These are phyloP conservation scores for Mycogone perniciosa DNA, from an alignment of 2,329 filamentous ascomycete species.

Conservation along the genomic window DNA sequence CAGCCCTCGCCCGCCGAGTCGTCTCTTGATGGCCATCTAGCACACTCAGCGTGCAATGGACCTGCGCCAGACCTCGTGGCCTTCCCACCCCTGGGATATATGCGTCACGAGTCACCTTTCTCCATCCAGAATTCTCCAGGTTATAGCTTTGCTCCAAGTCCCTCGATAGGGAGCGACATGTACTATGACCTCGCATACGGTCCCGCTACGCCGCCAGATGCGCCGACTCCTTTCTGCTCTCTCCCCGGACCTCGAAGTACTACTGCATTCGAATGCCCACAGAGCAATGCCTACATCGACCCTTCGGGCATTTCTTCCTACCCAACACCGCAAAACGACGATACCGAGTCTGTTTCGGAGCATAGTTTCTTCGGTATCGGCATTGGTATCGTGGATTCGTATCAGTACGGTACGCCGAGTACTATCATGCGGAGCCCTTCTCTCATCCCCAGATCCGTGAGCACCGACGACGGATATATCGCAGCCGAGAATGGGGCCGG, in stretches of 20 bases:
- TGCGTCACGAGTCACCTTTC: neutral
- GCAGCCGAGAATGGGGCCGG: neutral
- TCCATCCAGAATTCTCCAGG: conserved; percentile 2
- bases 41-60: too few species aligned
- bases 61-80: too few species aligned
- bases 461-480: neutral
- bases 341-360: neutral
- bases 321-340: neutral
- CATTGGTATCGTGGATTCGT: neutral
- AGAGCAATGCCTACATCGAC: neutral
- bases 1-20: too few species aligned
- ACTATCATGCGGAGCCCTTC: neutral
- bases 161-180: too few species aligned
- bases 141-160: neutral
- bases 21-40: too few species aligned
- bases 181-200: neutral
- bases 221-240: neutral
- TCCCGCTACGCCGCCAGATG: conserved; percentile 8
- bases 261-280: neutral
- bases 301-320: neutral
- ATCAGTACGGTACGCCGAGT: neutral
- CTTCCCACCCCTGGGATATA: too few species aligned
- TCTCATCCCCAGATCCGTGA: neutral
- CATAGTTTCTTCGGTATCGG: neutral
- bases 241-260: conserved; percentile 2